phyloP scores from a whole-genome alignment of 176 grass and related monocot genomes.

The Elaeis guineensis region DNA sequence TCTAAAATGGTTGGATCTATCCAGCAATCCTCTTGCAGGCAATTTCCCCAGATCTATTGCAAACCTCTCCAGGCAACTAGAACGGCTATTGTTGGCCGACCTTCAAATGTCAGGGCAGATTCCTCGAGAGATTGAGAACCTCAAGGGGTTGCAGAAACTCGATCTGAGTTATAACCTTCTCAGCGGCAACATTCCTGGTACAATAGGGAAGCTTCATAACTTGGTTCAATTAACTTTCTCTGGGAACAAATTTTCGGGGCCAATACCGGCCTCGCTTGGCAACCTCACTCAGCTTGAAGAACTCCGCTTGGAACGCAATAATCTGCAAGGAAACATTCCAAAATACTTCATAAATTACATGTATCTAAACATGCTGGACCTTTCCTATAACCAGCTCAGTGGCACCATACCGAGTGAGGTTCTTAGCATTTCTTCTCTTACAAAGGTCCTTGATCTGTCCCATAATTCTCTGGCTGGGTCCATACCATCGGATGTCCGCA shows the following conservation, averaged over 20 bases:
- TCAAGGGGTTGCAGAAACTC: too few relatives aligned
- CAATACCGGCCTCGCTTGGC: conserved; percentile 1
- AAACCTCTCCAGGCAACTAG: too few relatives aligned
- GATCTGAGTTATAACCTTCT: not conserved
- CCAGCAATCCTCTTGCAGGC: too few relatives aligned
- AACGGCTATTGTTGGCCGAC: too few relatives aligned
- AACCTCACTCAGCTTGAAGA: not conserved
- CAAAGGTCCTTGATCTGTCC: not conserved
- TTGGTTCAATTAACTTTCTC: not conserved
- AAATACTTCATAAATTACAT: too few relatives aligned
- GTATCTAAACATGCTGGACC: too few relatives aligned
- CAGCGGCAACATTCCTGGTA: conserved; percentile 2
- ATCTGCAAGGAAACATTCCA: conserved; percentile 2
- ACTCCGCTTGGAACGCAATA: not conserved
- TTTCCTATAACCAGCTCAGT: too few relatives aligned
- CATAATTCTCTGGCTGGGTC: conserved; percentile 10
- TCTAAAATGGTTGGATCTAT: not conserved
- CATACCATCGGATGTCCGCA: conserved; percentile 30
- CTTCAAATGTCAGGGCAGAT: too few relatives aligned
- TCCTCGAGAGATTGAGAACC: too few relatives aligned
- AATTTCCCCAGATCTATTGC: too few relatives aligned
- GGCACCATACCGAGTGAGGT: too few relatives aligned
- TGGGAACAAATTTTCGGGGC: not conserved
- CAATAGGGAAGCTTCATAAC: not conserved
- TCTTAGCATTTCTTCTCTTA: too few relatives aligned